Base-by-base conservation (phyloP, 495 filamentous ascomycete genomes). In the Hypoxylon cercidicola region DNA sequence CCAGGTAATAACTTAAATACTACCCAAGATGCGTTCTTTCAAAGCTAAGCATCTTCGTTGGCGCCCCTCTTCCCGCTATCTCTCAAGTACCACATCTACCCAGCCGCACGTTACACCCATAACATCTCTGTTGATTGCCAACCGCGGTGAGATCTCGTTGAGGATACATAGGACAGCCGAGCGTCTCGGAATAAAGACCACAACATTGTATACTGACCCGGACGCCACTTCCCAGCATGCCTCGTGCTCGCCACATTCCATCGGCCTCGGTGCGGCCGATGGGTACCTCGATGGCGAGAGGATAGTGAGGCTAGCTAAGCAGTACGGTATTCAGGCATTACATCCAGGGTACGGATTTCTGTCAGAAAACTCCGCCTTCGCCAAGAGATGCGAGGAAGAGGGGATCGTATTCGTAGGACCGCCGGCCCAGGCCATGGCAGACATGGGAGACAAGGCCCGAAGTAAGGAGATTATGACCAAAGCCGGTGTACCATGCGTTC, bases 261-360 rank as follows among this genome's bases (percentile, higher is more conserved):
- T 95, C 10, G 93, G 93, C 62, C 82, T 99, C 4, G 93, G 93
- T 0, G 85, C 89, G 1, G 82, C 92, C 2, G 86, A 88, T 25
- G 90, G 89, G 19, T 99, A 99, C 74, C 87, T 99, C 25, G 93
- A 99, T 75, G 93, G 92, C 15, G 92, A 96, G 59, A 87, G 88
- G 40, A 98, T 99, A 63, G 95, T 99, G 52, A 82, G 85, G 45
- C 87, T 93, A 46, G 95, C 96, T 9, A 93, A 93, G 74, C 79
- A 87, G 57, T 84, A 92, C 66, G 91, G 92, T 28, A 97, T 94
- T 69, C 84, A 92, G 70, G 92, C 90, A 12, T 89, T 99, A 64
- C 95, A 99, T 76, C 95, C 95, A 0, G 95, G 95, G 4, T 99
- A 99, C 81, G 95, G 95, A 13, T 99, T 98, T 81, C 82, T 97